These are phyloP conservation scores for Talaromyces sp. DNA, from an alignment of 2,329 filamentous ascomycete species.

Conservation along the genomic window DNA sequence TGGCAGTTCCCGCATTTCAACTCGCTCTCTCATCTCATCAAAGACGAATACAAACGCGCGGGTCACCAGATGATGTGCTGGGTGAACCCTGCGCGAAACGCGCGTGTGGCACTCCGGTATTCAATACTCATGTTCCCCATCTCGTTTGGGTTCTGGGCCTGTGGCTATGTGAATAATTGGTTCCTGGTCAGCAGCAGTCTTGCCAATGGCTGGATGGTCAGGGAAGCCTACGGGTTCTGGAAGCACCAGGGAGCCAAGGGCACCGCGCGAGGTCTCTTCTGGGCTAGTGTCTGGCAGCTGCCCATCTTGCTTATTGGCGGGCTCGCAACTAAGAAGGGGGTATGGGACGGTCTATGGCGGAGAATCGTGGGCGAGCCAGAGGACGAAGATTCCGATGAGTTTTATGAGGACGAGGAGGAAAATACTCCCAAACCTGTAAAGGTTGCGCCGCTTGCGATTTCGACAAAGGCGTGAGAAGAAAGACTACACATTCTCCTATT, in stretches of 20 bases:
- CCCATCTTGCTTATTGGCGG: slow-evolving; percentile 85
- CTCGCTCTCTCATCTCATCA: slow-evolving; percentile 80
- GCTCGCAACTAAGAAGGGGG: slow-evolving; percentile 86
- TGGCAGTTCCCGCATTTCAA: slow-evolving; percentile 99
- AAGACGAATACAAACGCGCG: slow-evolving; percentile 76
- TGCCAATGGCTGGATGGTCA: slow-evolving; percentile 80
- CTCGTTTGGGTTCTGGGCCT: slow-evolving; percentile 73
- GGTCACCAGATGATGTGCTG: slow-evolving; percentile 73
- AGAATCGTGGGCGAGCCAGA: slow-evolving; percentile 58
- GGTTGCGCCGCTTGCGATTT: not conserved
- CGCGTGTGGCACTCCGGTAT: slow-evolving; percentile 82
- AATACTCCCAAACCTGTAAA: not conserved
- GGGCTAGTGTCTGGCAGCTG: slow-evolving; percentile 96
- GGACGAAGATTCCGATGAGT: slow-evolving; percentile 55
- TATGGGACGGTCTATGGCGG: slow-evolving; percentile 79
- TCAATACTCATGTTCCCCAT: slow-evolving; percentile 80
- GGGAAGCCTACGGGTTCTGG: slow-evolving; percentile 79
- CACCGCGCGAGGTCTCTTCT: slow-evolving; percentile 80
- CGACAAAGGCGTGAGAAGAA: not conserved
- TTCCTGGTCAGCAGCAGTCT: slow-evolving; percentile 77
- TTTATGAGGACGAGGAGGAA: slow-evolving; percentile 38
- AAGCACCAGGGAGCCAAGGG: slow-evolving; percentile 70
- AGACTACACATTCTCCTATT: not conserved
- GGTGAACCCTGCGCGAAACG: slow-evolving; percentile 81
- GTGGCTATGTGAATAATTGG: slow-evolving; percentile 76